phyloP scores from a whole-genome alignment of 371 early-diverging fungal genomes.

The Apophysomyces variabilis region DNA sequence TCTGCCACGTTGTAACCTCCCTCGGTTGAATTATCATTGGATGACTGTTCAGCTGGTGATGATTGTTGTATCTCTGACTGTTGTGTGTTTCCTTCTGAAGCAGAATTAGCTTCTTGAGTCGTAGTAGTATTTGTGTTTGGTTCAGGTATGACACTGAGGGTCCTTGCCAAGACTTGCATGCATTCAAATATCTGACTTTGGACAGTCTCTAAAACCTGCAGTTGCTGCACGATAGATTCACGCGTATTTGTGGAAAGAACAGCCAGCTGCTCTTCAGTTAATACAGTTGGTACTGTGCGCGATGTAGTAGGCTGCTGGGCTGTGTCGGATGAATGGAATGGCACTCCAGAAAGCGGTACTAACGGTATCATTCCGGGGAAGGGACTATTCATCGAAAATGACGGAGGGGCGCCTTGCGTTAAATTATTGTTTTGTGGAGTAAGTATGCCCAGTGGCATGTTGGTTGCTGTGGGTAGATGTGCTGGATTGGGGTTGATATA shows the following conservation, averaged over 20 bases:
- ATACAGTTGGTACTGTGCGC: constrained; percentile 34
- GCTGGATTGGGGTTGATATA: neutral
- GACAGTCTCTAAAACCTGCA: constrained; percentile 60
- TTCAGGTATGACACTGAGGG: constrained; percentile 51
- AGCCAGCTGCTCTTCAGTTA: constrained; percentile 64
- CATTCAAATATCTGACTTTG: constrained; percentile 68
- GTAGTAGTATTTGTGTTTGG: neutral
- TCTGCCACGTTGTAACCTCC: neutral
- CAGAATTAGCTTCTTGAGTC: neutral
- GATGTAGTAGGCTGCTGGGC: constrained; percentile 20
- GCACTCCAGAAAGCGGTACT: constrained; percentile 23
- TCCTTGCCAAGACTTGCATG: constrained; percentile 62
- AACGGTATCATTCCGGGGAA: constrained; percentile 42
- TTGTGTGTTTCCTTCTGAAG: neutral
- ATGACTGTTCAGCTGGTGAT: neutral
- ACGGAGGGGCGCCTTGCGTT: neutral
- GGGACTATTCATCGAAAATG: constrained; percentile 3
- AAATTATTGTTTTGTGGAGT: constrained; percentile 4
- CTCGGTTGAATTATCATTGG: neutral
- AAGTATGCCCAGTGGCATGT: neutral
- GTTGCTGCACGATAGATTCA: constrained; percentile 61
- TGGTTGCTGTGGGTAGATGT: neutral
- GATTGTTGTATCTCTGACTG: neutral
- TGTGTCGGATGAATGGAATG: neutral
- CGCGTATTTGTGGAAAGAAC: constrained; percentile 59